A percentile compares a stretch with the other conserved stretches of the same genome.
phyloP scores from a whole-genome alignment of 768 basidiomycete genomes.

The Chalciporus pseudorubinellus region DNA sequence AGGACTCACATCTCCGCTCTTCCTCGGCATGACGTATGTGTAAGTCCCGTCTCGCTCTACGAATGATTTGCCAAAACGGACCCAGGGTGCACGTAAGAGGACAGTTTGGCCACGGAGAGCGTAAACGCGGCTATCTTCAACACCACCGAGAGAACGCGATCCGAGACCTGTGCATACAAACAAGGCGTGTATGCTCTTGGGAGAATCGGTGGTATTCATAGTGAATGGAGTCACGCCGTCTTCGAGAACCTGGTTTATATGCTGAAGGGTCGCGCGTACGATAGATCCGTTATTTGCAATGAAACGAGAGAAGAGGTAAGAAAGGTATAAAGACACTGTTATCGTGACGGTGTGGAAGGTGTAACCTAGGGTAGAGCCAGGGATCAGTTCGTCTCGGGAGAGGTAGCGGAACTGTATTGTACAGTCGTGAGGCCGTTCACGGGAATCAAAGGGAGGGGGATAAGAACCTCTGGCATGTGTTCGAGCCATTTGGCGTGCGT shows the following conservation, averaged over 20 bases:
- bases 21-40: conserved; percentile 35
- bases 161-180: conserved; percentile 67
- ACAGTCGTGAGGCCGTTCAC: too few relatives aligned
- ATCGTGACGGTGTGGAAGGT: conserved; percentile 67
- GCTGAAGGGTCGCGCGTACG: conserved; percentile 57
- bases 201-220: background rate
- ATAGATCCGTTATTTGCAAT: conserved; percentile 52
- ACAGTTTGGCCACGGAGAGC: conserved; percentile 44
- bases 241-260: conserved; percentile 53
- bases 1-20: conserved; percentile 37
- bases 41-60: conserved; percentile 24
- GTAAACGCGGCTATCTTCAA: conserved; percentile 43
- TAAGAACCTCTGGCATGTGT: conserved; percentile 50
- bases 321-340: conserved; percentile 57
- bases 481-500: conserved; percentile 31
- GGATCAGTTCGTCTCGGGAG: conserved; percentile 37
- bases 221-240: conserved; percentile 1
- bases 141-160: conserved; percentile 44
- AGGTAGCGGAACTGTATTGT: conserved; percentile 34
- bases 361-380: conserved; percentile 43
- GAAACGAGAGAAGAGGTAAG: conserved; percentile 57
- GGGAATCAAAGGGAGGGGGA: background rate
- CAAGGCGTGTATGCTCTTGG: background rate
- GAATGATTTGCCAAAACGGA: conserved; percentile 31
- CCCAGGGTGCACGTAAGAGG: conserved; percentile 42